Evolutionary conservation across 441 rosid genomes (phyloP).

Genomic region (Flueggea neowawraea): DNA sequence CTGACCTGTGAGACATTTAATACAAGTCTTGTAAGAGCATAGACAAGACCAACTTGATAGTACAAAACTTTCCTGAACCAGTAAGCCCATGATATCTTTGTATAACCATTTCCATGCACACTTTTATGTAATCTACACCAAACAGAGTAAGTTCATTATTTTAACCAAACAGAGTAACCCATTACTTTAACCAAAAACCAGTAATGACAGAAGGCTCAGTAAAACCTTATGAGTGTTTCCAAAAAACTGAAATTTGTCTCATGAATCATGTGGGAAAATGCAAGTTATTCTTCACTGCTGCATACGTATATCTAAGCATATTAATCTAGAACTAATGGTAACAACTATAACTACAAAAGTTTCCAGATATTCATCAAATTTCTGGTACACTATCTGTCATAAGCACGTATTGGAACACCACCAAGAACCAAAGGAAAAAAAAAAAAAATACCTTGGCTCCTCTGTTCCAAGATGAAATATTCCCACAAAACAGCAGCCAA

Average conservation of each 20-base stretch:
- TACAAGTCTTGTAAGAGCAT: conserved; percentile 82
- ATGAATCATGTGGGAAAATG: too few species aligned
- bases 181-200: too few species aligned
- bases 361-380: too few species aligned
- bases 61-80: conserved; percentile 87
- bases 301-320: neutral
- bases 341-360: neutral
- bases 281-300: too few species aligned
- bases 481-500: conserved; percentile 87
- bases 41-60: conserved; percentile 93
- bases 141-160: neutral
- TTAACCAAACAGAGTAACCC: too few species aligned
- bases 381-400: neutral
- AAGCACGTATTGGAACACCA: conserved; percentile 1
- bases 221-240: too few species aligned
- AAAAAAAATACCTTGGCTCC: conserved; percentile 68
- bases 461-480: conserved; percentile 79
- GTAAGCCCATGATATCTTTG: conserved; percentile 81
- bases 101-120: conserved; percentile 31
- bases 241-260: too few species aligned
- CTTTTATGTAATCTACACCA: conserved; percentile 44
- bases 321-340: neutral
- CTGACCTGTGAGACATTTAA: conserved; percentile 90
- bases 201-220: too few species aligned
- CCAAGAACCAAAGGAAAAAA: conserved; percentile 8